Conservation (phyloP, 1,284 basidiomycete species). For the Tetrapyrgos nigripes region DNA sequence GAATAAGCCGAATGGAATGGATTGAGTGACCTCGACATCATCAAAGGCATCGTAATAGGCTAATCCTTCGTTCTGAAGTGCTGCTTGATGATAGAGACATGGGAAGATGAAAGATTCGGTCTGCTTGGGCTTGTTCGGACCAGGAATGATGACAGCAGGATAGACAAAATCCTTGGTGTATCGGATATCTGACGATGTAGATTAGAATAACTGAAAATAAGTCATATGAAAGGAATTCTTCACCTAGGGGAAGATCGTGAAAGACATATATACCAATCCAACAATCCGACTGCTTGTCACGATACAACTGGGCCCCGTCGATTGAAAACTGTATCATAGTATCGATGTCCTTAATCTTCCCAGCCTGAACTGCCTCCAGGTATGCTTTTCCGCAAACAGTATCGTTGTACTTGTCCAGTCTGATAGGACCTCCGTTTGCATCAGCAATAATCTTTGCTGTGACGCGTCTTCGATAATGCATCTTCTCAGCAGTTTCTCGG, state of each 20-base stretch:
- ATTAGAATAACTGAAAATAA: too few relatives aligned
- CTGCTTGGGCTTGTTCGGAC: constrained; percentile 35
- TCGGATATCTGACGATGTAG: too few relatives aligned
- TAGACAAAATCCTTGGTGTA: constrained; percentile 35
- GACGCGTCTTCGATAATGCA: constrained; percentile 22
- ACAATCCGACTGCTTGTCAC: constrained; percentile 31
- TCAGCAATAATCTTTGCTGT: constrained; percentile 18
- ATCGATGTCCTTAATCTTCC: constrained; percentile 24
- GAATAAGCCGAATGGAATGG: constrained; percentile 16
- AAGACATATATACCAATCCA: constrained; percentile 40
- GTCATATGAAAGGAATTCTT: too few relatives aligned
- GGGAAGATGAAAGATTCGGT: constrained; percentile 35
- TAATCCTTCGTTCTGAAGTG: constrained; percentile 21
- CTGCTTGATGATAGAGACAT: constrained; percentile 22
- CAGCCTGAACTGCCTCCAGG: constrained; percentile 19
- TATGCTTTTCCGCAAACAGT: constrained; percentile 28
- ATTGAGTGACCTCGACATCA: neutral
- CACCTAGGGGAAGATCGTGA: constrained; percentile 27
- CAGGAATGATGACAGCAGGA: constrained; percentile 31
- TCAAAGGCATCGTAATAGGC: constrained; percentile 16
- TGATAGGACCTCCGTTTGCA: constrained; percentile 10
- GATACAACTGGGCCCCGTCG: constrained; percentile 37
- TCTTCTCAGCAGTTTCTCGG: constrained; percentile 18
- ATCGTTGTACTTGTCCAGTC: constrained; percentile 9
- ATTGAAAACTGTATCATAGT: constrained; percentile 34